Percentiles rank a stretch among this genome's conserved stretches.
Evolutionary conservation across 1,284 basidiomycete species (phyloP).

Genomic region (Tilletia setariae): DNA sequence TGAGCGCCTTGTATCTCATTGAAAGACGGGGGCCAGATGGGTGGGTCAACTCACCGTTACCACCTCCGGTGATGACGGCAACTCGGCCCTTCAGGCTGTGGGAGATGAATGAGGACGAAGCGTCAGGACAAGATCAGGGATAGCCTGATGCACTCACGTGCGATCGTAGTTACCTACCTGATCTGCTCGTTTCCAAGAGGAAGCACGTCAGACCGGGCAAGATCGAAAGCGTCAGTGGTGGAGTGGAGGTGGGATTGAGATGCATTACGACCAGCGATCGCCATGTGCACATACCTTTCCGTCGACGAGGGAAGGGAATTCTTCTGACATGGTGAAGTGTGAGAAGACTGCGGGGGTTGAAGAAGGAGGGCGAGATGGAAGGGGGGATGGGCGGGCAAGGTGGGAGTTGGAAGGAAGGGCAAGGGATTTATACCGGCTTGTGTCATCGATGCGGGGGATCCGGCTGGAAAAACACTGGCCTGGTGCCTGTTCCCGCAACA

Average conservation of each 20-base stretch:
- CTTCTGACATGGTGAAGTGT: conserved; percentile 11
- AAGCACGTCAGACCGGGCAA: background rate
- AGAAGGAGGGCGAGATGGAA: background rate
- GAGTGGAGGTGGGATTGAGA: background rate
- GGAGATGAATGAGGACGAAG: background rate
- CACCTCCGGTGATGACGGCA: conserved; percentile 90
- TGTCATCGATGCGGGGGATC: too few species aligned
- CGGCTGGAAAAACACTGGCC: background rate
- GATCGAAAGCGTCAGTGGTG: background rate
- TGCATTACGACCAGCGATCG: background rate
- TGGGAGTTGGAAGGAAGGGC: background rate
- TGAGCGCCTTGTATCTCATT: background rate
- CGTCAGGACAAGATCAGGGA: background rate
- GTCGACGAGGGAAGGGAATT: conserved; percentile 12
- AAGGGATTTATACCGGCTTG: background rate
- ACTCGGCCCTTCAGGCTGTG: conserved; percentile 80
- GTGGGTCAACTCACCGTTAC: conserved; percentile 66
- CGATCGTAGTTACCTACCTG: background rate
- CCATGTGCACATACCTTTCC: background rate
- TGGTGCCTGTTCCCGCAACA: background rate
- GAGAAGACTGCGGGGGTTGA: background rate
- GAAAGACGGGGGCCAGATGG: too few species aligned
- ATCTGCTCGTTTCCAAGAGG: background rate
- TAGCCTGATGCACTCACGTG: too few species aligned
- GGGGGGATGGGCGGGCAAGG: background rate